Base-by-base conservation (phyloP, 1,139 yeast genomes). In the Taphrina flavorubra region DNA sequence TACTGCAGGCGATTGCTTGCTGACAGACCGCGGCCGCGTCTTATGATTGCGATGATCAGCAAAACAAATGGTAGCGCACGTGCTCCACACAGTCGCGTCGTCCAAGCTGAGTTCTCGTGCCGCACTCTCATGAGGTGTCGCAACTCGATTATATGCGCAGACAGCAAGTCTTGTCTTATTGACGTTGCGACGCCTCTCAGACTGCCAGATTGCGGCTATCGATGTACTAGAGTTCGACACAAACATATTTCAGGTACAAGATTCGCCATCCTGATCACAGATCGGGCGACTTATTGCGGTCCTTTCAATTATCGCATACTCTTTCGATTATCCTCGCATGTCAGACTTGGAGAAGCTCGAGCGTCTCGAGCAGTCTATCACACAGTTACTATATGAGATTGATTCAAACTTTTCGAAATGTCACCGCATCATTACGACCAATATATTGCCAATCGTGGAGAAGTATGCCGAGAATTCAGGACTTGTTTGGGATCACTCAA, bases 341-440 rank as follows among this genome's bases (percentile, higher is more conserved):
- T 53, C 61, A 20, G 67, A 63, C 36, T 37, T 63, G 20, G 67
- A 63, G 37, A 55, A 63, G 74, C 79, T 89, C 68, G 96, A 90
- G 74, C 81, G 85, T 73, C 78, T 91, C 53, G 97, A 92, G 74
- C 96, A 90, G 76, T 89, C 87, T 74, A 89, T 91, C 56, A 90
- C 97, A 0, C 79, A 89, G 67, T 86, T 87, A 1, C 79, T 92
- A 65, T 97, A 90, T 76, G 88, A 87, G 70, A 89, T 92, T 40
- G 97, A 92, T 78, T 83, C 86, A 70, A 87, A 88, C 74, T 82
- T 89, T 68, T 83, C 88, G 2, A 80, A 82, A 57, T 85, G 91
- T 16, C 89, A 88, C 75, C 82, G 86, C 49, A 82, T 87, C 11
- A 84, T 89, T 40, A 84, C 85, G 61, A 88, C 87, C 71, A 80